Evolutionary conservation across 2,329 filamentous ascomycete species (phyloP).

Genomic region (Botryosphaeria agaves): DNA sequence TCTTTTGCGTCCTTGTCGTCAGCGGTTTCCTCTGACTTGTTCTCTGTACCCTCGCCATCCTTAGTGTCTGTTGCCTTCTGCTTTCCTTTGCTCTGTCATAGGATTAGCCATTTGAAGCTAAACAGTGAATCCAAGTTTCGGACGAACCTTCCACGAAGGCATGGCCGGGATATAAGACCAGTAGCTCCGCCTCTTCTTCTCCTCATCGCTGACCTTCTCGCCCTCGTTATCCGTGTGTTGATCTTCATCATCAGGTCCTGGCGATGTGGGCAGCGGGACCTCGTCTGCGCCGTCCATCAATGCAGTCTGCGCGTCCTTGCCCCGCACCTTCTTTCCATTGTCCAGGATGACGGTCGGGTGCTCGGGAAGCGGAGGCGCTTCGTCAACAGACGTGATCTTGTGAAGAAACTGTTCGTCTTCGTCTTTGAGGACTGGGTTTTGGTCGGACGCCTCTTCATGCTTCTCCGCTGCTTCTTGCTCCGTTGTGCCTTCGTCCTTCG

Average conservation of each 20-base stretch:
- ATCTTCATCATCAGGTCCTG: conserved; percentile 16
- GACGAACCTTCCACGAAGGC: background rate
- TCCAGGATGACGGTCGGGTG: conserved; percentile 16
- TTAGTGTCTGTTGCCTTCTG: conserved; percentile 5
- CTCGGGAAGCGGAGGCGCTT: conserved; percentile 23
- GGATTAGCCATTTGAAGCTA: too few species aligned
- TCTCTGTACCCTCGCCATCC: background rate
- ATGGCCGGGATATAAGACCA: conserved; percentile 14
- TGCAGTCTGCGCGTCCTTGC: conserved; percentile 27
- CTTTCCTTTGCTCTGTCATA: conserved; percentile 11
- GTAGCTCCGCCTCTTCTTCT: conserved; percentile 11
- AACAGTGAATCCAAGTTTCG: background rate
- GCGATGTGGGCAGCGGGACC: conserved; percentile 32
- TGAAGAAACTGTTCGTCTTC: conserved; percentile 42
- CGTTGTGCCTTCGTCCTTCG: conserved; percentile 1
- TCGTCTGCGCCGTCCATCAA: conserved; percentile 28
- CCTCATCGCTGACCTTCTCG: conserved; percentile 4
- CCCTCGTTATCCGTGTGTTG: conserved; percentile 15
- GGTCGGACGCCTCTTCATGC: conserved; percentile 5
- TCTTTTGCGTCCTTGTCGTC: background rate
- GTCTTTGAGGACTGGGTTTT: conserved; percentile 35
- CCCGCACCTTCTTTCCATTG: conserved; percentile 16
- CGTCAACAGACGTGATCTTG: conserved; percentile 28
- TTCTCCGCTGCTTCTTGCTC: conserved; percentile 14
- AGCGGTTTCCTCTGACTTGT: background rate